These are phyloP conservation scores for Prototheca wickerhamii DNA, from an alignment of 163 green algal species.

Conservation along the genomic window DNA sequence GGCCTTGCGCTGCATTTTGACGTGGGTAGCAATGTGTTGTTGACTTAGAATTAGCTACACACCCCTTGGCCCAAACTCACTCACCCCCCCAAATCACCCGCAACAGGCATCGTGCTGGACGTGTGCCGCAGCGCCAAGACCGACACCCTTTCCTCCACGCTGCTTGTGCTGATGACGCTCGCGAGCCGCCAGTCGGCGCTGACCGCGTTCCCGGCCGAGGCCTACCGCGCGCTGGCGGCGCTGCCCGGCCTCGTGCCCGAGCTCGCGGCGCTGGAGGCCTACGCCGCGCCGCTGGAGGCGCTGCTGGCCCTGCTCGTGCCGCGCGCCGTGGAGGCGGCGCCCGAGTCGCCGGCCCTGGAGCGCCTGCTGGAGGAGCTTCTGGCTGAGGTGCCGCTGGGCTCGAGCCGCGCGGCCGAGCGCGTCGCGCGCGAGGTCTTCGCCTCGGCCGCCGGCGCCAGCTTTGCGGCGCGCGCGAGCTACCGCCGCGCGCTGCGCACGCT, in stretches of 20 bases:
- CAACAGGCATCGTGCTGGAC: slow-evolving; percentile 18
- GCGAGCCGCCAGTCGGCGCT: too few species aligned
- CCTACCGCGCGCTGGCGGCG: too few species aligned
- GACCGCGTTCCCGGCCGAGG: too few species aligned
- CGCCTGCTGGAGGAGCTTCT: slow-evolving; percentile 18
- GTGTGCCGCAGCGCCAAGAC: slow-evolving; percentile 1
- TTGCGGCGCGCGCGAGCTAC: neutral
- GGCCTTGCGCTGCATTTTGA: too few species aligned
- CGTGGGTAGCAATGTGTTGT: neutral
- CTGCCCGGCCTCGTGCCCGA: slow-evolving; percentile 8
- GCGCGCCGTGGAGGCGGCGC: neutral
- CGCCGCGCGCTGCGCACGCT: slow-evolving; percentile 30
- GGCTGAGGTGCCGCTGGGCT: slow-evolving; percentile 8
- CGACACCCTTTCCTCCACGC: neutral
- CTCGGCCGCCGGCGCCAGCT: neutral
- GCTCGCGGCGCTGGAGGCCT: slow-evolving; percentile 41
- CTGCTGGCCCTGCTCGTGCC: slow-evolving; percentile 10
- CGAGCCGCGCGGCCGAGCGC: neutral
- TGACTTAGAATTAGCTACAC: neutral
- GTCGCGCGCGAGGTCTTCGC: neutral
- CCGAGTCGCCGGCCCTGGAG: slow-evolving; percentile 4
- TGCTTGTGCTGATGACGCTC: slow-evolving; percentile 1
- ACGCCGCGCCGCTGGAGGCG: slow-evolving; percentile 28
- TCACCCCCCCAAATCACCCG: neutral
- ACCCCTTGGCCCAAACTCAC: neutral